Conservation (phyloP, 495 filamentous ascomycete genomes). For the Glutinoglossum americanum region DNA sequence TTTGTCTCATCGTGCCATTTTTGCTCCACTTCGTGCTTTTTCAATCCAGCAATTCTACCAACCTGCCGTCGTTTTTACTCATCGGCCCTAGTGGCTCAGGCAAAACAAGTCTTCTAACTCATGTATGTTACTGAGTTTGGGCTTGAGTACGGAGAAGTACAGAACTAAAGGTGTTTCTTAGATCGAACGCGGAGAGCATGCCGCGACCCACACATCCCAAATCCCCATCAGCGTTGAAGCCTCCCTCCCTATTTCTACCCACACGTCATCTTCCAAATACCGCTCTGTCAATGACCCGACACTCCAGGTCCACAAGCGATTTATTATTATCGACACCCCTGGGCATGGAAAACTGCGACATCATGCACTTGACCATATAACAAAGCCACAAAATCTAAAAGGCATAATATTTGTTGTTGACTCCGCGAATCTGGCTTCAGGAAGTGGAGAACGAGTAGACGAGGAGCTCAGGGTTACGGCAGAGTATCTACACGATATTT, state of each 20-base stretch:
- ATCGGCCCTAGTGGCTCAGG: slow-evolving; percentile 67
- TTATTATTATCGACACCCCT: slow-evolving; percentile 71
- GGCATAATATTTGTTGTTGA: slow-evolving; percentile 82
- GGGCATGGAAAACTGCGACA: slow-evolving; percentile 81
- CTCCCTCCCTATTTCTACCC: slow-evolving; percentile 40
- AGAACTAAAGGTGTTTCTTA: slow-evolving; percentile 10
- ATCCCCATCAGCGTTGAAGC: slow-evolving; percentile 48
- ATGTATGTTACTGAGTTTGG: slow-evolving; percentile 24
- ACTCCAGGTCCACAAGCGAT: slow-evolving; percentile 38
- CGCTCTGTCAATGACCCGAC: slow-evolving; percentile 49
- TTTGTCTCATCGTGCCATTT: slow-evolving; percentile 53
- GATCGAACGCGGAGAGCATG: slow-evolving; percentile 24
- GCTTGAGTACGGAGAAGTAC: neutral
- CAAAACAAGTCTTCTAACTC: slow-evolving; percentile 73
- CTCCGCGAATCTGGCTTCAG: slow-evolving; percentile 41
- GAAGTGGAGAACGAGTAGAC: slow-evolving; percentile 17
- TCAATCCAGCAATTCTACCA: slow-evolving; percentile 35
- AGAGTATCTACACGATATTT: slow-evolving; percentile 68
- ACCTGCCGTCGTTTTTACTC: slow-evolving; percentile 63
- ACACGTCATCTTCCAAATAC: slow-evolving; percentile 42
- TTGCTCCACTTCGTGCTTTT: slow-evolving; percentile 61
- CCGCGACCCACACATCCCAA: slow-evolving; percentile 70
- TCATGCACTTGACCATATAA: slow-evolving; percentile 23
- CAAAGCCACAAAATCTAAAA: slow-evolving; percentile 31
- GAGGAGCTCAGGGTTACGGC: slow-evolving; percentile 36